Percentiles rank a stretch among this genome's conserved stretches.
Evolutionary conservation across 2,329 filamentous ascomycete genomes (phyloP).

Genomic region (Neurospora sp.): DNA sequence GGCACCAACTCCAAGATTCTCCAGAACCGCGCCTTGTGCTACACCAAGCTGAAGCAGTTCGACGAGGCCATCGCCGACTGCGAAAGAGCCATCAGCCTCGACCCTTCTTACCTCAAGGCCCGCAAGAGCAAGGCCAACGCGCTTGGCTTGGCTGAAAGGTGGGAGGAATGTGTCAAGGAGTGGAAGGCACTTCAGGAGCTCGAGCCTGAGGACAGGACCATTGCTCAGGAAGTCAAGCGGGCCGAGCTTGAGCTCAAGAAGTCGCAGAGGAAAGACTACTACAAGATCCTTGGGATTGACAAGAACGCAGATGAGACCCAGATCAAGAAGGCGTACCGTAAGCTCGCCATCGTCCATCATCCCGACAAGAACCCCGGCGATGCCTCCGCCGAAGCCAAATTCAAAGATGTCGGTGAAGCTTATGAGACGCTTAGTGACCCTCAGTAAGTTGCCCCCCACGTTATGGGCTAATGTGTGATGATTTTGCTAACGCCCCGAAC

Average conservation of each 20-base stretch:
- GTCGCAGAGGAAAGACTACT: slow-evolving; percentile 94
- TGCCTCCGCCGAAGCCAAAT: slow-evolving; percentile 72
- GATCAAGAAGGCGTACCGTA: slow-evolving; percentile 96
- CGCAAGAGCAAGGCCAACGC: slow-evolving; percentile 91
- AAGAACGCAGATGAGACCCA: slow-evolving; percentile 77
- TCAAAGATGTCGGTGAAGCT: slow-evolving; percentile 96
- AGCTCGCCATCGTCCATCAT: slow-evolving; percentile 86
- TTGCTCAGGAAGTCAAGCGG: slow-evolving; percentile 75
- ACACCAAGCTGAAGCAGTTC: slow-evolving; percentile 75
- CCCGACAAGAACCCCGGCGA: slow-evolving; percentile 96
- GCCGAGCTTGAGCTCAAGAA: slow-evolving; percentile 97
- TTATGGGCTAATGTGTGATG: neutral
- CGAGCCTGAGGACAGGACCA: slow-evolving; percentile 69
- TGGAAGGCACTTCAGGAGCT: slow-evolving; percentile 78
- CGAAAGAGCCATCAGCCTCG: slow-evolving; percentile 70
- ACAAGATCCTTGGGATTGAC: slow-evolving; percentile 84
- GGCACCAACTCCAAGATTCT: slow-evolving; percentile 90
- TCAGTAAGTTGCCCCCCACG: slow-evolving; percentile 53
- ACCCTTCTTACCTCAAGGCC: slow-evolving; percentile 79
- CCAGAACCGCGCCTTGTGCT: slow-evolving; percentile 84
- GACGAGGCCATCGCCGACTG: slow-evolving; percentile 76
- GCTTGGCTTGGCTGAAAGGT: slow-evolving; percentile 71
- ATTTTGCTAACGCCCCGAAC: slow-evolving; percentile 25
- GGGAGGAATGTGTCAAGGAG: slow-evolving; percentile 85
- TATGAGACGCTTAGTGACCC: slow-evolving; percentile 93